phyloP scores from a whole-genome alignment of 768 basidiomycete genomes.

The Mycena alexandri region DNA sequence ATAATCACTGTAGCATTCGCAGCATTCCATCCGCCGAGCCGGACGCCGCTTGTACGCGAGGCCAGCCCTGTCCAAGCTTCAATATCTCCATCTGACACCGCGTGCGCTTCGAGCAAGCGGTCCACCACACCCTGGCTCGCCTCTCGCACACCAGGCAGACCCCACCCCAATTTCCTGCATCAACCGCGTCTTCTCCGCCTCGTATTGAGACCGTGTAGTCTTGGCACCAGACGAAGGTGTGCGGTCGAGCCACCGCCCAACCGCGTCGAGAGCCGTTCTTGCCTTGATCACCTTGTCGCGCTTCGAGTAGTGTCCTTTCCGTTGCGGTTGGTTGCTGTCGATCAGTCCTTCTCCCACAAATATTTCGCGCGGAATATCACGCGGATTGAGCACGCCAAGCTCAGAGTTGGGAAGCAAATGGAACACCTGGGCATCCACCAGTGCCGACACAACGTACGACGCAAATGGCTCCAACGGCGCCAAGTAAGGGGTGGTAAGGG shows the following conservation, averaged over 20 bases:
- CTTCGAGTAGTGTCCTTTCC: slow-evolving; percentile 74
- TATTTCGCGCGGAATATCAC: slow-evolving; percentile 78
- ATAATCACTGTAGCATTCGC: slow-evolving; percentile 7
- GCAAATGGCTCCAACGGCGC: slow-evolving; percentile 64
- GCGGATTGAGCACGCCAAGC: slow-evolving; percentile 67
- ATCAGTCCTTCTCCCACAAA: slow-evolving; percentile 58
- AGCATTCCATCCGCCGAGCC: slow-evolving; percentile 21
- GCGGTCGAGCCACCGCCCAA: slow-evolving; percentile 65
- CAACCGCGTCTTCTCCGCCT: slow-evolving; percentile 55
- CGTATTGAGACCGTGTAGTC: slow-evolving; percentile 56
- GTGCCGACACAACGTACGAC: slow-evolving; percentile 60
- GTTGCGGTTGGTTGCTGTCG: slow-evolving; percentile 51
- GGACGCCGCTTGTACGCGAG: slow-evolving; percentile 41
- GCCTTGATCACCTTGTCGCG: slow-evolving; percentile 70
- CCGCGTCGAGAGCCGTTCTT: slow-evolving; percentile 58
- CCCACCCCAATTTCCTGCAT: slow-evolving; percentile 51
- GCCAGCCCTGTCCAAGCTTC: slow-evolving; percentile 57
- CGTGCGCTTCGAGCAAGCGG: slow-evolving; percentile 66
- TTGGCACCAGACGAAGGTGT: slow-evolving; percentile 34
- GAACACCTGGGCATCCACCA: slow-evolving; percentile 66
- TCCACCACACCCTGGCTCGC: slow-evolving; percentile 64
- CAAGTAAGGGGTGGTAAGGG: slow-evolving; percentile 55
- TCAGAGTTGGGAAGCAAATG: slow-evolving; percentile 69
- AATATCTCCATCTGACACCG: slow-evolving; percentile 54
- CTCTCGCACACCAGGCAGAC: slow-evolving; percentile 51